Base-by-base conservation (phyloP, 768 basidiomycete species). In the Mycena sanguinolenta region DNA sequence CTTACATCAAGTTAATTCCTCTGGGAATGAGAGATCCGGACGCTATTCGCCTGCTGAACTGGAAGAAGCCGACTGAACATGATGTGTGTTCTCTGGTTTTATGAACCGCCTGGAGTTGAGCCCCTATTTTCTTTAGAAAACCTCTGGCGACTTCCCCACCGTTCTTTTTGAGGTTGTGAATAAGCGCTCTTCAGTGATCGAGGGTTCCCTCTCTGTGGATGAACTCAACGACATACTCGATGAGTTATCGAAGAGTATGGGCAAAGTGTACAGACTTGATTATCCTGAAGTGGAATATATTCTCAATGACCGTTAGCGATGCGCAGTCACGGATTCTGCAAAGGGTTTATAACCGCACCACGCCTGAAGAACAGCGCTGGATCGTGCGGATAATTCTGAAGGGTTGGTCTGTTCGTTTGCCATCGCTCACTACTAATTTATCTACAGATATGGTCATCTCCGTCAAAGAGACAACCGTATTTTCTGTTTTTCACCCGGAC, bases 361-460 rank as follows among this genome's bases (percentile, higher is more conserved):
- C 96, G 1, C 85, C 97, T 0, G 89, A 92, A 65, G 97, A 99
- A 76, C 97, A 98, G 76, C 89, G 91, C 57, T 99, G 98, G 98
- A 91, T 99, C 65, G 92, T 95, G n/a, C 89, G 96, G 10, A 95
- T 99, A 78, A 94, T 99, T 57, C 84, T 99, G 38, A 98, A 98
- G 87, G 97, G 97, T 94, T 63, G 3, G 30, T 66, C n/a, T 30
- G 59, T 46, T 60, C 32, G 42, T 4, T 3, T 42, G 39, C 39
- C 16, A 39, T 14, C 3, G 39, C 3, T 14, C 10, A 10, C 44
- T 30, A 71, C 46, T 66, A 32, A 58, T 52, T 23, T 13, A 46
- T 52, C 30, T 54, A 12, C 14, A 98, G 97, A 99, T 75, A 91
- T 99, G 86, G 87, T 89, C 54, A 97, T 98, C 67, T 94, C 92